Conservation (phyloP, 2,329 filamentous ascomycete genomes). For the Trichophaea hybrida region DNA sequence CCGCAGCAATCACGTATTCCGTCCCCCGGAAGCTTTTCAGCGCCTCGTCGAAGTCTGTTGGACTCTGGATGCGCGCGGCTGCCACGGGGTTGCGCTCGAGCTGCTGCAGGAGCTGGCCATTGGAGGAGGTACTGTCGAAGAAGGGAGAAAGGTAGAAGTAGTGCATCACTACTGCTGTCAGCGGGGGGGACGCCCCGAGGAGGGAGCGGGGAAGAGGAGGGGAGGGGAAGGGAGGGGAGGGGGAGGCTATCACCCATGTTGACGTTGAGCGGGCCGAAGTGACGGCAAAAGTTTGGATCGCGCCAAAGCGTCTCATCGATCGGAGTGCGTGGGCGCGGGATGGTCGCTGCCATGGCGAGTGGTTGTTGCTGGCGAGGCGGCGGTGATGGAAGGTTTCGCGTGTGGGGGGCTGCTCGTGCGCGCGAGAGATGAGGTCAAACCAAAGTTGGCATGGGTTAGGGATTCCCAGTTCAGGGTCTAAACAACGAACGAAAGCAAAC, state of each 20-base stretch:
- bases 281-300: constrained; percentile 11
- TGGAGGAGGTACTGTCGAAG: constrained; percentile 54
- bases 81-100: constrained; percentile 47
- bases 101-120: constrained; percentile 48
- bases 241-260: background rate
- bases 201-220: background rate
- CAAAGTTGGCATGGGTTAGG: no score
- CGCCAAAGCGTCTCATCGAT: constrained; percentile 23
- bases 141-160: constrained; percentile 56
- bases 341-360: constrained; percentile 17
- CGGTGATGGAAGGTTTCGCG: no score
- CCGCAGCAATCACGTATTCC: constrained; percentile 52
- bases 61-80: constrained; percentile 43
- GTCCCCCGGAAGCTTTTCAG: constrained; percentile 51
- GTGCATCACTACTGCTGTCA: constrained; percentile 22
- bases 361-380: no score
- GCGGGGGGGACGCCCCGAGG: no score
- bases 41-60: constrained; percentile 48
- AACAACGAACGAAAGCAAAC: no score
- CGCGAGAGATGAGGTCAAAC: no score
- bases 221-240: background rate
- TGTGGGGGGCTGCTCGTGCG: no score
- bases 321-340: constrained; percentile 21
- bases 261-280: background rate
- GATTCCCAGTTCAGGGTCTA: no score